Evolutionary conservation across 2,329 filamentous ascomycete species (phyloP).

Genomic region (Ilyonectria robusta): DNA sequence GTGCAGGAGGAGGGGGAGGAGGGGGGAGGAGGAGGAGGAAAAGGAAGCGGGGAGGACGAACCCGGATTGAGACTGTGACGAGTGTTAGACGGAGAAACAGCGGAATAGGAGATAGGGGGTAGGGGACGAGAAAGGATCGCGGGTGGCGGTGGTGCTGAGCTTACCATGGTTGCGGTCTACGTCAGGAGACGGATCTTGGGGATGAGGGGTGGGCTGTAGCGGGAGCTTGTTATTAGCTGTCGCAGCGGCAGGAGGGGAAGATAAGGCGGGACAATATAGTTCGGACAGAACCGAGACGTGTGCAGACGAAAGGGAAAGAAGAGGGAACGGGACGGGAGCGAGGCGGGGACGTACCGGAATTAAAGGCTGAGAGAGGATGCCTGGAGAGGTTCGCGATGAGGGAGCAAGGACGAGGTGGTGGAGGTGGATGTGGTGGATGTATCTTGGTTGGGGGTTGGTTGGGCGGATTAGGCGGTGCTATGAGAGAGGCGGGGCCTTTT

Average conservation of each 20-base stretch:
- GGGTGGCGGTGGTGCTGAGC: constrained; percentile 41
- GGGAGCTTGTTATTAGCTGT: constrained; percentile 47
- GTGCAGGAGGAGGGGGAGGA: constrained; percentile 22
- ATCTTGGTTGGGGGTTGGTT: constrained; percentile 47
- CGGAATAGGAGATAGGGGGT: not conserved
- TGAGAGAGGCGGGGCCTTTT: constrained; percentile 46
- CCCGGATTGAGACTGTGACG: constrained; percentile 76
- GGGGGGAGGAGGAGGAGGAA: constrained; percentile 53
- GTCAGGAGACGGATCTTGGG: constrained; percentile 48
- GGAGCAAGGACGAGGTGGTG: constrained; percentile 38
- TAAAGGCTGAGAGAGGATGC: constrained; percentile 27
- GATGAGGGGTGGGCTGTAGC: constrained; percentile 47
- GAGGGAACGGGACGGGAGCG: not conserved
- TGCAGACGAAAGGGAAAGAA: constrained; percentile 5
- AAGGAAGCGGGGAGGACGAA: constrained; percentile 58
- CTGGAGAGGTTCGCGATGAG: constrained; percentile 41
- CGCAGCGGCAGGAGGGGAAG: constrained; percentile 13
- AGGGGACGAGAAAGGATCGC: constrained; percentile 2
- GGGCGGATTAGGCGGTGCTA: constrained; percentile 29
- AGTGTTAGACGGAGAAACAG: constrained; percentile 32
- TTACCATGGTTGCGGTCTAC: constrained; percentile 59
- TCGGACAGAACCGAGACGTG: not conserved
- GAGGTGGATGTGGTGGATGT: constrained; percentile 18
- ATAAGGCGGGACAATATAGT: constrained; percentile 4
- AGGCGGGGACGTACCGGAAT: constrained; percentile 36